Evolutionary conservation across 768 basidiomycete genomes (phyloP).

Genomic region (Phanerochaete carnosa): DNA sequence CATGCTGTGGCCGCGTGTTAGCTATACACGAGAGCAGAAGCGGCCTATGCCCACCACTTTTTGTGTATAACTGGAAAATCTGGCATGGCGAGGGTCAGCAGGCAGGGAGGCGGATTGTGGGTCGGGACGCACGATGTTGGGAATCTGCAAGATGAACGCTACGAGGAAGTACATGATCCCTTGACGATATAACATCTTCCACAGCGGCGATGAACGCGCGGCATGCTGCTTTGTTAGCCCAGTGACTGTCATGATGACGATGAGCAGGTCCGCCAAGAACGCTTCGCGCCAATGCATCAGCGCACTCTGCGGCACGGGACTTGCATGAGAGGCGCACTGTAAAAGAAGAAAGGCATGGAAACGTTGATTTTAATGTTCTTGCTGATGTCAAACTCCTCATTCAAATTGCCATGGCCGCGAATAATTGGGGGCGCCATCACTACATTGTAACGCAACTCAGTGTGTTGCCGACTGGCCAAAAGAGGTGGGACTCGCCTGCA

Average conservation of each 20-base stretch:
- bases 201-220: neutral
- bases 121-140: neutral
- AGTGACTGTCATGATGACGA: neutral
- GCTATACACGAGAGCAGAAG: neutral
- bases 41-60: neutral
- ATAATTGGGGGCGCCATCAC: neutral
- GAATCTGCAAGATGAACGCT: neutral
- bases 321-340: neutral
- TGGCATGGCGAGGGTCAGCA: neutral
- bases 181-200: neutral
- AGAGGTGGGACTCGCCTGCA: neutral
- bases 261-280: neutral
- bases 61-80: neutral
- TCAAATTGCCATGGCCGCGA: neutral
- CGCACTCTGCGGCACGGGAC: neutral
- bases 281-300: neutral
- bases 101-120: no score
- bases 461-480: neutral
- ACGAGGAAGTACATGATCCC: neutral
- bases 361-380: neutral
- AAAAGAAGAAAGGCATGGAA: neutral
- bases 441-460: neutral
- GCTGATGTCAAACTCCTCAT: neutral
- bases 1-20: neutral
- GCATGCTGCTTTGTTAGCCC: neutral